Evolutionary conservation across 345 rosid species (phyloP), one percentile per base, ranked within the genome.

Genomic region (Moricandia moricandioides): DNA sequence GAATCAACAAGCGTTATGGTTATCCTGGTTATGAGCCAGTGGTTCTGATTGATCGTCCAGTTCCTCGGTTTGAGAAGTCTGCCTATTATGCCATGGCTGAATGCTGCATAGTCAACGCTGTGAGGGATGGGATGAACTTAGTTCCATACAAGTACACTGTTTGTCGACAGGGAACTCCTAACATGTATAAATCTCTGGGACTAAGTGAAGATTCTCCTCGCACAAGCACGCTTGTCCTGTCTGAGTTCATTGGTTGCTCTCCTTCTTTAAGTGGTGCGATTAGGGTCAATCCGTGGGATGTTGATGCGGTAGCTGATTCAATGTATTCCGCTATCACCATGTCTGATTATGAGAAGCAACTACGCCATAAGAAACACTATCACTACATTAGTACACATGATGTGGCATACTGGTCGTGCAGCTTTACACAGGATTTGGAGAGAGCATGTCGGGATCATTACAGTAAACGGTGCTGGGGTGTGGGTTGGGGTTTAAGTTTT

Each of bases 341-440:
- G 85, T 43, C 76, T 72, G 81, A 82, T 57, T 55, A 39, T 4
- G 87, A 85, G 81, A 85, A 85, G 78, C 75, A 80, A 16, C 63
- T 80, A 17, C 77, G 83, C 9, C 83, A 80, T 52, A 72, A 71
- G 49, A 80, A 80, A 33, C 91, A 88, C 61, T 84, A 83, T 54
- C 82, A 83, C 13, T 86, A 88, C 68, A 72, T 88, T 49, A 83
- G 84, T 60, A 78, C 88, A 67, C 91, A 88, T 60, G 88, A 88
- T 57, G 84, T 88, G 70, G 91, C 82, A 6, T 88, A 85, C 60
- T 88, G 91, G 91, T 77, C 89, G 0, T 63, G 57, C 7, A 84
- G 87, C 74, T 84, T 80, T 62, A 56, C 74, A 31, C 87, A 71
- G 67, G 87, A 84, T 73, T 67, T 84, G 60, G 85, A 84, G 73